These are phyloP conservation scores for Serendipita sp. DNA, from an alignment of 768 basidiomycete species.

Conservation along the genomic window DNA sequence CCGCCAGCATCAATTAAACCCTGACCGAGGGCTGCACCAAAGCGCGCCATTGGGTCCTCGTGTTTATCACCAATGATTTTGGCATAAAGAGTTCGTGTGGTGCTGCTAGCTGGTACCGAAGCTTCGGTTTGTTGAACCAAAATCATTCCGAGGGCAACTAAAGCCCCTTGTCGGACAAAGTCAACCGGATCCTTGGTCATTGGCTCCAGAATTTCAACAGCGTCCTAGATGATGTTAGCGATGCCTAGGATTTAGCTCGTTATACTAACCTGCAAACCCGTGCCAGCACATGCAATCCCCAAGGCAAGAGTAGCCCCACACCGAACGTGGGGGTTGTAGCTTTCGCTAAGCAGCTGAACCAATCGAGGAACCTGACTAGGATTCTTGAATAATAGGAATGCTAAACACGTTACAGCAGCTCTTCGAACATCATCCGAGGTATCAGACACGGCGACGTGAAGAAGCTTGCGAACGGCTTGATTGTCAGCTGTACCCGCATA, in stretches of 20 bases:
- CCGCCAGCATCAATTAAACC: conserved; percentile 97
- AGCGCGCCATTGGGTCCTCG: conserved; percentile 96
- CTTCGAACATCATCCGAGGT: conserved; percentile 94
- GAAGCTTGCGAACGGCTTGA: conserved; percentile 71
- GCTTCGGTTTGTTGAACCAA: conserved; percentile 93
- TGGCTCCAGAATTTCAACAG: conserved; percentile 89
- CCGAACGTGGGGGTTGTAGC: conserved; percentile 96
- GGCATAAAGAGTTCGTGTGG: conserved; percentile 68
- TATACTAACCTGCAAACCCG: conserved; percentile 64
- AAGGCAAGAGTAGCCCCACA: conserved; percentile 93
- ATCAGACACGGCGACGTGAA: conserved; percentile 96
- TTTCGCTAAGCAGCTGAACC: conserved; percentile 92
- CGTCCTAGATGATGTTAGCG: conserved; percentile 43
- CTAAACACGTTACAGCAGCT: conserved; percentile 88
- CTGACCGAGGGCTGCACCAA: conserved; percentile 90
- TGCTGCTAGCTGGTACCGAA: conserved; percentile 62
- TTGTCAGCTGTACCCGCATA: conserved; percentile 96
- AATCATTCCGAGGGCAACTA: conserved; percentile 90
- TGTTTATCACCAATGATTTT: conserved; percentile 93
- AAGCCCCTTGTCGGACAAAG: conserved; percentile 96
- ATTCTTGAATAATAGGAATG: conserved; percentile 94
- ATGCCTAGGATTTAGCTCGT: not conserved
- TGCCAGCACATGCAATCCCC: conserved; percentile 94
- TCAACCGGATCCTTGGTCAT: conserved; percentile 98
- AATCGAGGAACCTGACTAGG: conserved; percentile 91